These are phyloP conservation scores for Brassica carinata DNA, from an alignment of 345 rosid genomes.

Conservation along the genomic window DNA sequence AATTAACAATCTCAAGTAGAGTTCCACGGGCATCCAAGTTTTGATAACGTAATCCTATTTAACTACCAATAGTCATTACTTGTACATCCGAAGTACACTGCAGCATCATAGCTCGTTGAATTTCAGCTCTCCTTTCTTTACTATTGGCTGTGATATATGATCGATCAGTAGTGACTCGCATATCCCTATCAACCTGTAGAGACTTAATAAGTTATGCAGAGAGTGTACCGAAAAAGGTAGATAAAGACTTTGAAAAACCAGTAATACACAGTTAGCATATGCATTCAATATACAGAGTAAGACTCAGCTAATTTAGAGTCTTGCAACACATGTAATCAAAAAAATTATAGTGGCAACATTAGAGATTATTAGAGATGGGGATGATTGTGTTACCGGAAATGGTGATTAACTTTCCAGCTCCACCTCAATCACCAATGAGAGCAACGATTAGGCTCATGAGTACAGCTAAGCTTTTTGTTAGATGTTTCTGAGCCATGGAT, in stretches of 20 bases:
- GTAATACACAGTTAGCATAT: neutral
- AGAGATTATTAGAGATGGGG: neutral
- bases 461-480: neutral
- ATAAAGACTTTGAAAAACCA: conserved; percentile 7
- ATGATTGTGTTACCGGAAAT: neutral
- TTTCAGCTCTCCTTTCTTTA: too few relatives aligned
- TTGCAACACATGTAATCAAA: neutral
- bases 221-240: neutral
- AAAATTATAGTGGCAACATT: neutral
- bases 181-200: conserved; percentile 24
- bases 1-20: conserved; percentile 14
- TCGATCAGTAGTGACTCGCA: conserved; percentile 34
- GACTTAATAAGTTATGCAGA: conserved; percentile 8
- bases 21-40: conserved; percentile 6
- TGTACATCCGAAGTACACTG: conserved; percentile 49
- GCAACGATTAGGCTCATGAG: neutral
- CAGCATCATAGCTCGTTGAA: conserved; percentile 42
- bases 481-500: neutral
- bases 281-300: neutral
- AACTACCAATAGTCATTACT: conserved; percentile 44
- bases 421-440: neutral
- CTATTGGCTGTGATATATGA: too few relatives aligned
- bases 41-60: conserved; percentile 9
- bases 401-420: neutral
- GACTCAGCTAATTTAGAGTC: neutral